Conservation (phyloP, 2,329 filamentous ascomycete species). For the Aureobasidium sp. region DNA sequence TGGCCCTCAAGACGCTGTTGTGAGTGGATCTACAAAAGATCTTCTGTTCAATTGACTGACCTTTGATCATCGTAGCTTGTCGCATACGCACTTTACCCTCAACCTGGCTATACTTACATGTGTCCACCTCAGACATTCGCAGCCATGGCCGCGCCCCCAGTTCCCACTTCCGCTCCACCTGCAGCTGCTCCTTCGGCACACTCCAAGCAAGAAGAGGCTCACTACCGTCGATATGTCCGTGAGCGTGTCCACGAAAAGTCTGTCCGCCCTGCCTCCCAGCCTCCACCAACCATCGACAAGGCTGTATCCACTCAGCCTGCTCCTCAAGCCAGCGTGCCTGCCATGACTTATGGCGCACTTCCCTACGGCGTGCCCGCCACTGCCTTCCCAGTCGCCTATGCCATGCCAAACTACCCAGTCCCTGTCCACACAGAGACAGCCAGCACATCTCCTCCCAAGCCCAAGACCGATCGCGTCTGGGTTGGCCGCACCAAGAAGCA, state of each 20-base stretch:
- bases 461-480: constrained; percentile 22
- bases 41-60: not conserved
- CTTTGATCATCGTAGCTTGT: constrained; percentile 6
- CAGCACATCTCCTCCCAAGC: constrained; percentile 2
- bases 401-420: constrained; percentile 12
- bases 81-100: constrained; percentile 6
- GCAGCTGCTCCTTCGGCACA: not conserved
- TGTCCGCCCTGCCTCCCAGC: not conserved
- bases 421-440: constrained; percentile 15
- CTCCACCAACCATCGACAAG: not conserved
- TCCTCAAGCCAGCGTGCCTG: not conserved
- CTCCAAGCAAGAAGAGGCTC: not conserved
- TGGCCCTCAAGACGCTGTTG: constrained; percentile 10
- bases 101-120: constrained; percentile 9
- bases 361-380: not conserved
- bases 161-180: not conserved
- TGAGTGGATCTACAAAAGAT: not conserved
- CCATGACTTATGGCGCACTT: not conserved
- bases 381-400: constrained; percentile 4
- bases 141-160: not conserved
- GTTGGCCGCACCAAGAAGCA: constrained; percentile 31
- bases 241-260: constrained; percentile 5
- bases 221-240: not conserved
- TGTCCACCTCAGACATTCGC: constrained; percentile 1
- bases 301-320: not conserved